Evolutionary conservation across 768 basidiomycete species (phyloP).

Genomic region (Pluteus cervinus): DNA sequence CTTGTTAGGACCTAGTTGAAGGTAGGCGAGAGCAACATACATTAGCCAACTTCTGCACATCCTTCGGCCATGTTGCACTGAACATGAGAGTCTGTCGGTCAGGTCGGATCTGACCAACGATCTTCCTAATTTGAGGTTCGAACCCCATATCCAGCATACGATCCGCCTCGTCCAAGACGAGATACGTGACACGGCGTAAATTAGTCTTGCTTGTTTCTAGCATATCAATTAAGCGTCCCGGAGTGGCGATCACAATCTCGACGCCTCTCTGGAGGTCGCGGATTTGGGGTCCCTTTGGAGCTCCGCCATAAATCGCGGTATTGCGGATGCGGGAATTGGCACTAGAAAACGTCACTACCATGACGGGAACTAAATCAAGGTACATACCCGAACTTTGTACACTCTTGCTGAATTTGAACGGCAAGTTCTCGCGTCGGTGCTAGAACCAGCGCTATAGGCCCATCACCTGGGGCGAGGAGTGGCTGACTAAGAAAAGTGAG

Average conservation of each 20-base stretch:
- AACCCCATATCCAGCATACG: slow-evolving; percentile 99
- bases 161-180: slow-evolving; percentile 99
- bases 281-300: slow-evolving; percentile 97
- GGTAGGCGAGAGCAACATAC: slow-evolving; percentile 29
- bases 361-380: background rate
- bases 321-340: slow-evolving; percentile 94
- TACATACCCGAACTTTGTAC: slow-evolving; percentile 91
- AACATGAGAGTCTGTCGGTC: slow-evolving; percentile 99
- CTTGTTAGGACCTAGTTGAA: slow-evolving; percentile 2
- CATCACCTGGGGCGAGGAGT: slow-evolving; percentile 87
- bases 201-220: slow-evolving; percentile 95
- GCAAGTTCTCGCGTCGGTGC: slow-evolving; percentile 98
- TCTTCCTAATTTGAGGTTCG: slow-evolving; percentile 99
- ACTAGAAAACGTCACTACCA: slow-evolving; percentile 26
- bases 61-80: slow-evolving; percentile 99
- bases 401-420: slow-evolving; percentile 98
- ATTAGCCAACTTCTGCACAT: slow-evolving; percentile 95
- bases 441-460: slow-evolving; percentile 93
- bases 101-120: slow-evolving; percentile 93
- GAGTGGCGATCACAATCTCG: slow-evolving; percentile 99
- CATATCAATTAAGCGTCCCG: slow-evolving; percentile 99
- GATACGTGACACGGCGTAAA: slow-evolving; percentile 90
- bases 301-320: slow-evolving; percentile 98
- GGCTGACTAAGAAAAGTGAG: slow-evolving; percentile 60
- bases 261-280: slow-evolving; percentile 96